Percentiles rank a stretch among this genome's conserved stretches.
Conservation (phyloP, 2,329 filamentous ascomycete genomes). For the Aspergillus novoparasiticus region DNA sequence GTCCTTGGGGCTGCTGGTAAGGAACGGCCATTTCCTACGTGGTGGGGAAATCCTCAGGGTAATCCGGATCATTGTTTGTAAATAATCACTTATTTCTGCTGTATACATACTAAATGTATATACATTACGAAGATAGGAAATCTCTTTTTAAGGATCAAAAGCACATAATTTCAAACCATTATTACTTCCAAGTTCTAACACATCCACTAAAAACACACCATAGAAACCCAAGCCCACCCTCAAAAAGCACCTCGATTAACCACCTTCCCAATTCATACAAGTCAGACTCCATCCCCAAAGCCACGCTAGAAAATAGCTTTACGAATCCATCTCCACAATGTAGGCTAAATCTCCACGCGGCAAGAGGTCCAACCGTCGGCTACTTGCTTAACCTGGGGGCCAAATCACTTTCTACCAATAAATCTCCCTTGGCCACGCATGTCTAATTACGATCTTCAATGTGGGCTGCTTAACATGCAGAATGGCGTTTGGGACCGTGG, state of each 20-base stretch:
- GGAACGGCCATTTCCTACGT: conserved; percentile 38
- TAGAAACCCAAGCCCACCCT: no score
- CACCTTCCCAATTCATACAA: no score
- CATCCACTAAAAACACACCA: no score
- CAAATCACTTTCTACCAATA: neutral
- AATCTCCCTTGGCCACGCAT: neutral
- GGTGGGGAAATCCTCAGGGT: conserved; percentile 31
- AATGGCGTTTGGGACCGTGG: neutral
- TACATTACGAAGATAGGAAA: neutral
- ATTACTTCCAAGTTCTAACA: no score
- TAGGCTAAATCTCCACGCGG: neutral
- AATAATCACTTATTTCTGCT: neutral
- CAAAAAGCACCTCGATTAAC: no score
- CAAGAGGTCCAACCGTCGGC: neutral
- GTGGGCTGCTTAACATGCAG: no score
- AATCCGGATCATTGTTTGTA: neutral
- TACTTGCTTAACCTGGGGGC: neutral
- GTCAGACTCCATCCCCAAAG: no score
- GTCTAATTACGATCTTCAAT: neutral
- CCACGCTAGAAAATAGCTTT: neutral
- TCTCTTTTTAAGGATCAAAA: neutral
- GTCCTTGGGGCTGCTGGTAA: conserved; percentile 49
- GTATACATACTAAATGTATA: neutral
- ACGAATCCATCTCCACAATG: neutral
- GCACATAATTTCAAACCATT: neutral